Evolutionary conservation across 305 asterid species (phyloP), one percentile per base, ranked within the genome.

Genomic region (Caryopteris hybrid): DNA sequence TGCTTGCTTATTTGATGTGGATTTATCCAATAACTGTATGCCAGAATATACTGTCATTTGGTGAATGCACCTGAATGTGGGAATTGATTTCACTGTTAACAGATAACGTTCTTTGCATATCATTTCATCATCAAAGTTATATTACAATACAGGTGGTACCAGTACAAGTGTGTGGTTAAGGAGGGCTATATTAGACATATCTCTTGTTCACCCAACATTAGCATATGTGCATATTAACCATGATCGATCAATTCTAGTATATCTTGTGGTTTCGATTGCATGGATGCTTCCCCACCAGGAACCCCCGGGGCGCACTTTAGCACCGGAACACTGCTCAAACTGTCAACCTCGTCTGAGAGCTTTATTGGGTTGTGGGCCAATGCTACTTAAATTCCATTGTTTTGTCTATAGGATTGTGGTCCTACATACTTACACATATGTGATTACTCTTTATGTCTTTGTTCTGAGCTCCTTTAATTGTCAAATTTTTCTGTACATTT

Each of bases 301-400:
- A 14, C 50, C 53, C 34, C 63, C 9, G 14, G 47, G 3, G 63
- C 48, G 56, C 75, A 71, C 50, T 66, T 59, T 71, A 66, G 74
- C 80, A 74, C 51, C 74, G 80, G 46, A 42, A 70, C 60, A 52
- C 65, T 74, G 74, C 80, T 74, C 18, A 69, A 82, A 60, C 74
- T 77, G 86, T 80, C 86, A 71, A 86, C 81, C 81, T 83, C 85
- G 59, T 62, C 69, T 63, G 62, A 73, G 47, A 70, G 75, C 79
- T 79, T 79, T 75, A 70, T 70, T 31, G 80, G 68, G 73, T 1
- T 51, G 87, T 78, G 87, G 92, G 83, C 60, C 82, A 70, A 42
- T 27, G 81, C 71, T 57, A 70, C 86, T 71, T 86, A 78, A 80
- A 82, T 79, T 82, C 79, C 60, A 68, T 73, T 78, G 84, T 74